Evolutionary conservation across 1,284 basidiomycete genomes (phyloP), one percentile per base, ranked within the genome.

Genomic region (Hypsizygus ulmarius): DNA sequence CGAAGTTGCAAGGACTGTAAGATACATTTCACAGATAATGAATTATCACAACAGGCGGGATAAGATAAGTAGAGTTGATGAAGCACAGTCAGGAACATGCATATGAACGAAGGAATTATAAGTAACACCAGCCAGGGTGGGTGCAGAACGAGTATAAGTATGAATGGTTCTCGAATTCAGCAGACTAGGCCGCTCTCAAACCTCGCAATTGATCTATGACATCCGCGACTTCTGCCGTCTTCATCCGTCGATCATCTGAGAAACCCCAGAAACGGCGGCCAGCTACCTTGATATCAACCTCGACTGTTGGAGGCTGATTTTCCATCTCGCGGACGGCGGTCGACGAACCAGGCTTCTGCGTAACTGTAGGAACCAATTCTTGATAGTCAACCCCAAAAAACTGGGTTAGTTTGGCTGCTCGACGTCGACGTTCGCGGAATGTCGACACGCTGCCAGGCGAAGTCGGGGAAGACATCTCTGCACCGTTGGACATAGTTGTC

Each of bases 381-480:
- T 73, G 68, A 55, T 75, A 73, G 25, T 65, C 69, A 27, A 83
- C 79, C 5, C 81, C 82, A 59, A 84, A 82, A 62, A 82, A 82
- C 35, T 72, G 71, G 6, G 74, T 70, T 39, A 82, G 64, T 60
- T 82, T 82, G 47, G 73, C 74, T 15, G 73, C 75, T 33, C 78
- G 72, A n/a, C 69, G 61, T 38, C 53, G 51, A 19, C 53, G 53
- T 25, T 48, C 38, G 12, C 74, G 46, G 35, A 52, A 53, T 15
- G 21, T 41, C 25, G 21, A 38, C 45, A 30, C 27, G 53, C 29
- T 9, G 42, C 43, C n/a, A 8, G 25, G 6, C 37, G 29, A 16
- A 47, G 28, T 15, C 39, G 34, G n/a, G 39, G 37, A 12, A 43
- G 46, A 38, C 2, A 25, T 15, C 1, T 47, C 47, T 36, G 36